These are phyloP conservation scores for Phlegmacium glaucopus DNA, from an alignment of 768 basidiomycete species.

Conservation along the genomic window DNA sequence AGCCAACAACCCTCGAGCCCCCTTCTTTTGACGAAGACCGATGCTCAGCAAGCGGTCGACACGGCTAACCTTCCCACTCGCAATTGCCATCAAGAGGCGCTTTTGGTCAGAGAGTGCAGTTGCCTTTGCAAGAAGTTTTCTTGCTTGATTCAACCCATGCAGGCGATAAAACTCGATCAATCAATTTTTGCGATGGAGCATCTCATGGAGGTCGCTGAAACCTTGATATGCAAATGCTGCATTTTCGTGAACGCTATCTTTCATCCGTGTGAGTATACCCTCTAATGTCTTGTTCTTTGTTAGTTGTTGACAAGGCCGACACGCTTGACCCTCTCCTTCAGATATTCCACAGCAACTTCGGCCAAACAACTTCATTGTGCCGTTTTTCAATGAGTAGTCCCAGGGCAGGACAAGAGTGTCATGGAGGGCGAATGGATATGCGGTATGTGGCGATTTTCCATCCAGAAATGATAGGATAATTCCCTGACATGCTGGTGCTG, in stretches of 20 bases:
- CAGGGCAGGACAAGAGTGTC: slow-evolving; percentile 18
- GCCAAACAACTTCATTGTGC: slow-evolving; percentile 10
- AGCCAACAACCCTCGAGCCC: slow-evolving; percentile 8
- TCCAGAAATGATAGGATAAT: slow-evolving; percentile 14
- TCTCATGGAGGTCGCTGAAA: neutral
- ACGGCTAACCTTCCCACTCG: slow-evolving; percentile 17
- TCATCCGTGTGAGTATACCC: neutral
- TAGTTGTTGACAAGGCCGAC: slow-evolving; percentile 1
- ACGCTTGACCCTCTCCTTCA: neutral
- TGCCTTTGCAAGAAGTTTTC: slow-evolving; percentile 11
- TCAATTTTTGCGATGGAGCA: neutral
- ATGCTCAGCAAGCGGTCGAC: slow-evolving; percentile 16
- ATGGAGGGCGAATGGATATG: slow-evolving; percentile 24
- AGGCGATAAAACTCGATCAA: slow-evolving; percentile 10
- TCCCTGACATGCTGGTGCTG: slow-evolving; percentile 3
- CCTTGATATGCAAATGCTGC: neutral
- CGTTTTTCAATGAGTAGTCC: slow-evolving; percentile 14
- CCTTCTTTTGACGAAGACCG: slow-evolving; percentile 11
- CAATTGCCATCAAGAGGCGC: slow-evolving; percentile 16
- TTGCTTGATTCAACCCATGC: slow-evolving; percentile 16
- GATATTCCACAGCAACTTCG: slow-evolving; percentile 2
- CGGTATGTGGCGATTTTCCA: slow-evolving; percentile 17
- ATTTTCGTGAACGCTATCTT: slow-evolving; percentile 1
- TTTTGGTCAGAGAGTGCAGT: slow-evolving; percentile 16
- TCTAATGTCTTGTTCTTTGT: neutral